Evolutionary conservation across 495 filamentous ascomycete species (phyloP), one percentile per base, ranked within the genome.

Genomic region (Chaetomium fimeti): DNA sequence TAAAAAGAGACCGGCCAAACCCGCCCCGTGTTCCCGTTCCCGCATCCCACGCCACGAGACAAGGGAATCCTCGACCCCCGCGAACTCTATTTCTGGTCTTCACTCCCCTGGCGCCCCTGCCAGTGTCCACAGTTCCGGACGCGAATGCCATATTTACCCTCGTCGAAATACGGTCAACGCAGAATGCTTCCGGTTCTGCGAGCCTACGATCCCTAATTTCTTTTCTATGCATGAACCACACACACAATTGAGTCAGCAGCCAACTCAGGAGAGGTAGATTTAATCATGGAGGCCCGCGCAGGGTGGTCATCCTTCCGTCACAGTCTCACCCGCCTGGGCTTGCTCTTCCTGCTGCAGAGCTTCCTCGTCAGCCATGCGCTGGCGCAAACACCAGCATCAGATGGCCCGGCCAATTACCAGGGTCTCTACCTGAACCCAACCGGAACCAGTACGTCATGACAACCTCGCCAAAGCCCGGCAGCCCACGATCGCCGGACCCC

Each of bases 391-490:
- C 38, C 42, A 24, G 40, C 27, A 2, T 15, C 49, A n/a, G 49
- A 56, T 16, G 51, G 28, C 36, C 38, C 61, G 27, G 24, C 22
- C 20, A 63, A 36, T 36, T 63, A 32, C 54, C 49, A 63, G 40
- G 61, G 61, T 6, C 15, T 55, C n/a, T 63, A 55, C 24, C 22
- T 43, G 11, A 54, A 63, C 40, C 48, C 48, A 27, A 51, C 48
- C 11, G 48, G 25, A 36, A 0, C 43, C 29, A 9, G 43, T 28
- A 16, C 58, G 27, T 11, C 32, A 9, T 43, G 2, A 43, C 9
- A 16, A 11, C n/a, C 57, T 5, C 40, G 4, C 18, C 38, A 13
- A 11, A n/a, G n/a, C n/a, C n/a, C n/a, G n/a, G n/a, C n/a, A n/a
- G n/a, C n/a, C n/a, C n/a, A n/a, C n/a, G n/a, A n/a, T n/a, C n/a